phyloP scores from a whole-genome alignment of 2,329 filamentous ascomycete genomes.

The Aureobasidium sp. region DNA sequence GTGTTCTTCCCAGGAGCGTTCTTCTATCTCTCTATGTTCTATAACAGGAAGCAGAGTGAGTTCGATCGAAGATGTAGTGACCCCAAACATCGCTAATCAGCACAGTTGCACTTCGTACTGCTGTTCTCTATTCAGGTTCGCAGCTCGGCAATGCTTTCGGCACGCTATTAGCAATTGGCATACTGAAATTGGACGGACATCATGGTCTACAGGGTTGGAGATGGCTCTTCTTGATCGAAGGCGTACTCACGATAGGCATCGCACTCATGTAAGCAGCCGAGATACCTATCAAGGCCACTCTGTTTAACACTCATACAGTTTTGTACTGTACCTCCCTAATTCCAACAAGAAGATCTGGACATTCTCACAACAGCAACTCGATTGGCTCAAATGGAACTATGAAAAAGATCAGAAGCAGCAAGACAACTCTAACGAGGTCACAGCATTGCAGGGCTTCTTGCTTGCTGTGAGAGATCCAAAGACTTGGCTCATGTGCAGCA shows the following conservation, averaged over 20 bases:
- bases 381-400: constrained; percentile 13
- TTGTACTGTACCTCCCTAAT: constrained; percentile 12
- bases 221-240: constrained; percentile 39
- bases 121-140: constrained; percentile 59
- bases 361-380: constrained; percentile 8
- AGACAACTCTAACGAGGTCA: constrained; percentile 31
- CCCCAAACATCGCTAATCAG: neutral
- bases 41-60: constrained; percentile 53
- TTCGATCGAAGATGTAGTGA: neutral
- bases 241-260: constrained; percentile 39
- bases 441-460: constrained; percentile 35
- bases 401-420: constrained; percentile 26
- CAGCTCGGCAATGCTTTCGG: constrained; percentile 59
- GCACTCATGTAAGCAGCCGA: constrained; percentile 25
- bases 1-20: constrained; percentile 49
- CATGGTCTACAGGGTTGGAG: constrained; percentile 8
- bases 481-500: constrained; percentile 39
- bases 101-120: constrained; percentile 52
- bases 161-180: constrained; percentile 10
- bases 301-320: constrained; percentile 9
- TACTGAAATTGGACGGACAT: constrained; percentile 10
- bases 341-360: constrained; percentile 36
- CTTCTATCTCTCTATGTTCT: constrained; percentile 58
- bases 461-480: constrained; percentile 37
- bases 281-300: constrained; percentile 29